phyloP scores from a whole-genome alignment of 768 basidiomycete genomes.

The Tylopilus rubrobrunneus region DNA sequence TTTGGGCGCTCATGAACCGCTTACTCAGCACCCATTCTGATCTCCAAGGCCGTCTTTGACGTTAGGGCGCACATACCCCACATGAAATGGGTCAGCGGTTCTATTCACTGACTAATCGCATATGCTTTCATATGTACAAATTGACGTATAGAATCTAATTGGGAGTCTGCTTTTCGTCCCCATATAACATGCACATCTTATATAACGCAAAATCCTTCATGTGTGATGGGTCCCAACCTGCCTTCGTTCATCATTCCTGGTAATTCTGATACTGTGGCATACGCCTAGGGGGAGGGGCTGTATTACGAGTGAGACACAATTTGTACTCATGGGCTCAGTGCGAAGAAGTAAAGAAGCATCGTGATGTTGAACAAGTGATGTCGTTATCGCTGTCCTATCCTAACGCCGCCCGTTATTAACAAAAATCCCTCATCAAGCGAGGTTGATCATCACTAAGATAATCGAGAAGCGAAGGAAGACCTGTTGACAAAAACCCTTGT shows the following conservation, averaged over 20 bases:
- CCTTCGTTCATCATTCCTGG: too few species aligned
- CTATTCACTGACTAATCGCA: conserved; percentile 90
- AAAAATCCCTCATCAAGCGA: conserved; percentile 96
- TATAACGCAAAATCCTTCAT: not conserved
- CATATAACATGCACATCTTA: not conserved
- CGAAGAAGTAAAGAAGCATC: conserved; percentile 6
- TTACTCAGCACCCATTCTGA: conserved; percentile 67
- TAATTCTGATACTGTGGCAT: too few species aligned
- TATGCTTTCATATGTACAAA: conserved; percentile 66
- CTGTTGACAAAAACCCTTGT: not conserved
- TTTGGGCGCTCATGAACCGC: conserved; percentile 68
- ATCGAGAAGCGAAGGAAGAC: conserved; percentile 40
- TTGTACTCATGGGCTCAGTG: not conserved
- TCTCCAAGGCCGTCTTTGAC: conserved; percentile 61
- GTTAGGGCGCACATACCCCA: conserved; percentile 97
- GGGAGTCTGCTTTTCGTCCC: not conserved
- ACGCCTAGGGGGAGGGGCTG: too few species aligned
- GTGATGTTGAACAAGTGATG: conserved; percentile 68
- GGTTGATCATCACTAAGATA: conserved; percentile 96
- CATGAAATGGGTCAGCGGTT: conserved; percentile 92
- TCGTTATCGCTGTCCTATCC: conserved; percentile 94
- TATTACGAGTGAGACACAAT: not conserved
- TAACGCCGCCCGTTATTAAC: conserved; percentile 79
- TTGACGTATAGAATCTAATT: conserved; percentile 14
- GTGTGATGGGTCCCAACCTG: not conserved